Percentiles rank a stretch among this genome's conserved stretches.
phyloP scores from a whole-genome alignment of 208 protist genomes.

The Entamoeba invadens region DNA sequence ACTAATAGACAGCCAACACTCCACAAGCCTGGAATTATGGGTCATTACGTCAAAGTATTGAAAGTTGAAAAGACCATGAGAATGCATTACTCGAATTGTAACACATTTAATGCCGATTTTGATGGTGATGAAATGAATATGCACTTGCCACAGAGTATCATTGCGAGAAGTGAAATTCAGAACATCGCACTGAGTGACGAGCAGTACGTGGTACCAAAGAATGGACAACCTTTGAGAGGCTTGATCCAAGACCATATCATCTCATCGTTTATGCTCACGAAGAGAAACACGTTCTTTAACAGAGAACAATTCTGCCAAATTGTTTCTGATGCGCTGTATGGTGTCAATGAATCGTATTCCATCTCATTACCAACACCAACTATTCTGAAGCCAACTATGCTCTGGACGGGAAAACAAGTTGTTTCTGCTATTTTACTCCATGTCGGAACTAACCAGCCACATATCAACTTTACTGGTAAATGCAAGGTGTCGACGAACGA shows the following conservation, averaged over 20 bases:
- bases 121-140: slow-evolving; percentile 99
- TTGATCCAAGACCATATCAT: slow-evolving; percentile 98
- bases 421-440: slow-evolving; percentile 44
- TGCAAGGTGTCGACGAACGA: slow-evolving; percentile 56
- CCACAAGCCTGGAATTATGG: slow-evolving; percentile 95
- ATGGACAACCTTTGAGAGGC: slow-evolving; percentile 88
- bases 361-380: slow-evolving; percentile 59
- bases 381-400: slow-evolving; percentile 69
- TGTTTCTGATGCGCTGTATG: slow-evolving; percentile 54
- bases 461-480: slow-evolving; percentile 52
- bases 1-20: slow-evolving; percentile 99
- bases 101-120: slow-evolving; percentile 99
- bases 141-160: slow-evolving; percentile 80
- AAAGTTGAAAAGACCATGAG: slow-evolving; percentile 61
- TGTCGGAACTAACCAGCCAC: slow-evolving; percentile 22
- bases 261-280: slow-evolving; percentile 78
- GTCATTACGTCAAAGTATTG: slow-evolving; percentile 46
- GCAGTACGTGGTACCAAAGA: slow-evolving; percentile 70
- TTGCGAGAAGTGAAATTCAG: slow-evolving; percentile 73
- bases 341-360: slow-evolving; percentile 16
- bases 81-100: slow-evolving; percentile 99
- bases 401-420: slow-evolving; percentile 41
- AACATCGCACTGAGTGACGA: slow-evolving; percentile 71
- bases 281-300: slow-evolving; percentile 78
- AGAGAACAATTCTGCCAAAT: slow-evolving; percentile 68